A percentile compares a stretch with the other conserved stretches of the same genome.
Evolutionary conservation across 345 rosid species (phyloP).

Genomic region (Boechera divaricarpa): DNA sequence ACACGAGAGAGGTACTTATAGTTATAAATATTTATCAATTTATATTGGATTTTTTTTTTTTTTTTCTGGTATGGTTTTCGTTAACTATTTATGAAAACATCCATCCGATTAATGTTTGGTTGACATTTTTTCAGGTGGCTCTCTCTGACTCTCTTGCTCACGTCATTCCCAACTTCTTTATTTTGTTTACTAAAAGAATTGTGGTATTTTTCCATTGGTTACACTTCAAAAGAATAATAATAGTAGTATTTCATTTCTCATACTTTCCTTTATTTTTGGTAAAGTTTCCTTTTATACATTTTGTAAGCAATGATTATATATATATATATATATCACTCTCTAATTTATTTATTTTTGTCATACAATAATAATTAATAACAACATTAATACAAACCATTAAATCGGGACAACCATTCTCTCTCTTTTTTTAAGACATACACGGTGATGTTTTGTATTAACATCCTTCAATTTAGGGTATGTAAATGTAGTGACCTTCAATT

Average conservation of each 20-base stretch:
- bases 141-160: slow-evolving; percentile 47
- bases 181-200: background rate
- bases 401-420: background rate
- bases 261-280: slow-evolving; percentile 32
- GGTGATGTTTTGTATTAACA: background rate
- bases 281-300: slow-evolving; percentile 22
- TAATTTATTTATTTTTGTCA: background rate
- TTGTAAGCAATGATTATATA: background rate
- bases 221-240: slow-evolving; percentile 15
- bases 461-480: background rate
- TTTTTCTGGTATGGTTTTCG: slow-evolving; percentile 43
- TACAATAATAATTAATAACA: background rate
- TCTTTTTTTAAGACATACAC: background rate
- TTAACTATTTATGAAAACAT: slow-evolving; percentile 42
- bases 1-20: slow-evolving; percentile 48
- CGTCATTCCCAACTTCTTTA: slow-evolving; percentile 43
- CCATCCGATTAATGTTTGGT: slow-evolving; percentile 40
- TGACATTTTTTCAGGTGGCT: slow-evolving; percentile 50
- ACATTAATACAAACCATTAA: background rate
- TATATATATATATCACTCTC: background rate
- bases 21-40: slow-evolving; percentile 43
- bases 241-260: slow-evolving; percentile 25
- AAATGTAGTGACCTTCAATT: background rate
- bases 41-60: slow-evolving; percentile 15
- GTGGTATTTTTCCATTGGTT: slow-evolving; percentile 18